These are phyloP conservation scores for Metahyphopichia silvanorum DNA, from an alignment of 805 yeast genomes.

Conservation along the genomic window DNA sequence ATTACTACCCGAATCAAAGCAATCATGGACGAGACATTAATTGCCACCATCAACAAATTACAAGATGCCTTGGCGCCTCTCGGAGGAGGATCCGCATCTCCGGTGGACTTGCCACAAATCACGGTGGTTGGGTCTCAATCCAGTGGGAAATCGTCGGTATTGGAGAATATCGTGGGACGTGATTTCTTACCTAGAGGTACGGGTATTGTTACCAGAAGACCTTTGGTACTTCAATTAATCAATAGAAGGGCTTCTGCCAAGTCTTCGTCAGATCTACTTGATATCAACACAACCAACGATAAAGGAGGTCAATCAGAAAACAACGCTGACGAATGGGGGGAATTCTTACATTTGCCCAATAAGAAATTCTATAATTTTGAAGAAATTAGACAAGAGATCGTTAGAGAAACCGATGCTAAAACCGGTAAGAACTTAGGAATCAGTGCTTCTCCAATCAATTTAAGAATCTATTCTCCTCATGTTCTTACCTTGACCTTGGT, in stretches of 20 bases:
- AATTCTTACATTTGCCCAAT: constrained; percentile 88
- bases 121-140: constrained; percentile 96
- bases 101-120: constrained; percentile 89
- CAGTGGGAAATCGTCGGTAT: constrained; percentile 83
- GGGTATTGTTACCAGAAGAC: constrained; percentile 89
- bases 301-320: constrained; percentile 59
- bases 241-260: constrained; percentile 50
- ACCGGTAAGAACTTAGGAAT: constrained; percentile 85
- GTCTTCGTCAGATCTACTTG: constrained; percentile 33
- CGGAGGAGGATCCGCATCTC: constrained; percentile 86
- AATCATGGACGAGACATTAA: constrained; percentile 71
- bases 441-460: constrained; percentile 86
- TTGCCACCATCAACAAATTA: constrained; percentile 81
- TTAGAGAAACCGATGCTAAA: constrained; percentile 83
- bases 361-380: constrained; percentile 84
- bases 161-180: constrained; percentile 88
- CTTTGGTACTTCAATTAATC: constrained; percentile 76
- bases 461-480: constrained; percentile 90
- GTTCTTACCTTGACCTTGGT: constrained; percentile 92
- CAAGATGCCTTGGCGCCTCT: constrained; percentile 97
- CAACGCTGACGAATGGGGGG: constrained; percentile 93
- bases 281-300: constrained; percentile 41
- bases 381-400: constrained; percentile 87
- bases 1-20: constrained; percentile 1
- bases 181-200: constrained; percentile 91